Percentiles rank a stretch among this genome's conserved stretches.
These are phyloP conservation scores for Penicillium roqueforti DNA, from an alignment of 495 filamentous ascomycete species.

Conservation along the genomic window DNA sequence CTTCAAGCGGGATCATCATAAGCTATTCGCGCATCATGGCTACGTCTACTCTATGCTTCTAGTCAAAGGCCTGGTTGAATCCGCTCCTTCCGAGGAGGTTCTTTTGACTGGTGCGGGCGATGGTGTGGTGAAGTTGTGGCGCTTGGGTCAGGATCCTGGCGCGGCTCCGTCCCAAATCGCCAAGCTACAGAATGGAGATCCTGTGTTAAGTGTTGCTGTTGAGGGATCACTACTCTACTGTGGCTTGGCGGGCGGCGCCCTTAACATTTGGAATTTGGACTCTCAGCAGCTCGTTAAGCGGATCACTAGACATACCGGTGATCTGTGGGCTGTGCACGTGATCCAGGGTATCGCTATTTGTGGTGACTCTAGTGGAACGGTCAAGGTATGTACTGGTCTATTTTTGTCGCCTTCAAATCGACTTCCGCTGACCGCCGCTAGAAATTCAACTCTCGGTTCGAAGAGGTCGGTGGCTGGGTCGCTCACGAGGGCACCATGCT, in stretches of 20 bases:
- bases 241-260: constrained; percentile 80
- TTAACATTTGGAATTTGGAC: constrained; percentile 96
- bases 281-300: constrained; percentile 84
- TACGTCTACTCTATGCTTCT: constrained; percentile 95
- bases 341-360: constrained; percentile 81
- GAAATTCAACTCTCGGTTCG: constrained; percentile 86
- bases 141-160: constrained; percentile 50
- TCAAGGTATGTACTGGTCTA: constrained; percentile 54
- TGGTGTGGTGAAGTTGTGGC: constrained; percentile 89
- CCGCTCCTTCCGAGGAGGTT: constrained; percentile 66
- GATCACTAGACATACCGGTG: constrained; percentile 72
- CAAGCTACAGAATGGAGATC: constrained; percentile 75
- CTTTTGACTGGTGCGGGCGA: constrained; percentile 91
- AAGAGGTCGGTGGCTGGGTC: constrained; percentile 75
- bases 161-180: constrained; percentile 51
- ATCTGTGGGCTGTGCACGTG: constrained; percentile 81
- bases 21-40: constrained; percentile 87
- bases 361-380: constrained; percentile 72
- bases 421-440: constrained; percentile 24
- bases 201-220: constrained; percentile 75
- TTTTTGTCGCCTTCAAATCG: constrained; percentile 4
- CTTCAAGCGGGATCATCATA: constrained; percentile 76
- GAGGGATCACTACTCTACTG: constrained; percentile 89
- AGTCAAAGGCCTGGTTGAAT: constrained; percentile 59
- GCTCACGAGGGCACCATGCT: constrained; percentile 83